Base-by-base conservation (phyloP, 2,329 filamentous ascomycete species). In the Fusarium sp. region DNA sequence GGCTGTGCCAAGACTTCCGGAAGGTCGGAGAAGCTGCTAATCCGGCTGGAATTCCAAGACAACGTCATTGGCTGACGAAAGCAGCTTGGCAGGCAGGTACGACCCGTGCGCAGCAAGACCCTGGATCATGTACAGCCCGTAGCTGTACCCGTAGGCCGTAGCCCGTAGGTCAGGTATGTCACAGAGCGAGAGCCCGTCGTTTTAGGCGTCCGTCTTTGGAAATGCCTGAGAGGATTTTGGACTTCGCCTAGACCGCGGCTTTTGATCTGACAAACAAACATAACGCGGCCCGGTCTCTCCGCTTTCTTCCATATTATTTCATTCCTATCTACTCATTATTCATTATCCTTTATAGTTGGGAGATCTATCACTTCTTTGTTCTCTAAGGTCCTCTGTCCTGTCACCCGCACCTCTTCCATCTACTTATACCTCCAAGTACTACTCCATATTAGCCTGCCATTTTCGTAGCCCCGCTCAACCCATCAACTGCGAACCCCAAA, bases 1-100 rank as follows among this genome's bases (percentile, higher is more conserved):
- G 70, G 66, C 63, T 51, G 69, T 60, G 72, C 65, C 64, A 62
- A 62, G 58, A 36, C 33, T 17, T 19, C 43, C 57, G 53, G 61
- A 11, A 10, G 3, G 6, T 14, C 67, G 71, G 64, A 60, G 17
- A 59, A 70, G 21, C 2, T 46, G 21, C 57, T 71, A 42, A 45
- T 69, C 73, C 73, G 73, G 9, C 10, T 26, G 24, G 42, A 40
- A 40, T 46, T 13, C 14, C 11, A 51, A 24, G n/a, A 45, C 44
- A 64, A 67, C 72, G 69, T 74, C 69, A 75, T 71, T 75, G 73
- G 73, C 70, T 75, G 63, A 70, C 67, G 67, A 70, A 70, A 70
- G 52, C 63, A 59, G 63, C 49, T 57, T 54, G 50, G 50, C 42
- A 64, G 44, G 40, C 44, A 70, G 57, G 53, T 22, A 62, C 57